Base-by-base conservation (phyloP, 2,329 filamentous ascomycete genomes). In the Capronia coronata region DNA sequence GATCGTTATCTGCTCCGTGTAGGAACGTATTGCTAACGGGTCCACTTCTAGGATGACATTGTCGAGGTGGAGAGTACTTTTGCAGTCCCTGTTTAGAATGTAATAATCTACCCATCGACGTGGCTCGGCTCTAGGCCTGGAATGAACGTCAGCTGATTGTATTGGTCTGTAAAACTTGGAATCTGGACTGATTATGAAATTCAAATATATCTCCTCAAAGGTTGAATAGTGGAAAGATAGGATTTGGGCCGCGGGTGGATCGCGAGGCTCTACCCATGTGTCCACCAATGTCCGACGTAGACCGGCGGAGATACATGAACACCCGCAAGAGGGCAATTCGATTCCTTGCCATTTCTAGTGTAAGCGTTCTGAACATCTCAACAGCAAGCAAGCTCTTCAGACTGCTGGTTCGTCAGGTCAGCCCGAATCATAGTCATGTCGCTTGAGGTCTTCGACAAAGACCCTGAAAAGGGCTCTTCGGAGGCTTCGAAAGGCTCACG, bases 11-110 rank as follows among this genome's bases (percentile, higher is more conserved):
- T 19, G 5, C 10, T 14, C 16, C 35, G 35, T 7, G 19, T 21
- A 38, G 13, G 35, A 38, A 19, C 19, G 35, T 19, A 14, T 13
- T 5, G 16, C 13, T 38, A 19, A 38, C 13, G 35, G 5, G 10
- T 9, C 13, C 2, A 35, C n/a, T 18, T 9, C 10, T 38, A 38
- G 35, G 35, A 38, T 19, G 35, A 38, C 14, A 38, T 38, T 38
- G 35, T 38, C 16, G 35, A 38, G 35, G 35, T 38, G 19, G 35
- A 38, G 35, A 38, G 35, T 19, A 38, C 35, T 5, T 38, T 38
- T 19, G 35, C 35, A 9, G 14, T 38, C 19, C 35, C 35, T 21
- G 35, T 4, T 18, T 38, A 38, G 35, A 4, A 14, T 18, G 13
- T 13, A 8, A 13, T 5, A 18, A n/a, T 35, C 32, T n/a, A 35